phyloP scores from a whole-genome alignment of 495 filamentous ascomycete species.

The Lophiotrema nucula region DNA sequence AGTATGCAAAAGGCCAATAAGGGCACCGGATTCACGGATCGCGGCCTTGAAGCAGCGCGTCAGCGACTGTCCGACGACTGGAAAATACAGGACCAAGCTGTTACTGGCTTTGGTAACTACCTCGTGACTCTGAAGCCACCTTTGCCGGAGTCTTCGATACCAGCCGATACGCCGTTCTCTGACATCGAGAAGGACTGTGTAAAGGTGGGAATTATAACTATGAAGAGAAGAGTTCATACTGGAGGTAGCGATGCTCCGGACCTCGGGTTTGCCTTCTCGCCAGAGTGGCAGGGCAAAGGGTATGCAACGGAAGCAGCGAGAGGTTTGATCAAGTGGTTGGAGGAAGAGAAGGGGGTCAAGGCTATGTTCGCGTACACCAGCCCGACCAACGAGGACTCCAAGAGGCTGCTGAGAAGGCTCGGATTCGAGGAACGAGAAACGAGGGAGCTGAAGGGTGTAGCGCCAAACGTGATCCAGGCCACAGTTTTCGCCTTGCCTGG shows the following conservation, averaged over 20 bases:
- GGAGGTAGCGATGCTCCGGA: constrained; percentile 40
- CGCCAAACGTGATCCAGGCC: constrained; percentile 11
- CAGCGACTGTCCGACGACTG: too few relatives aligned
- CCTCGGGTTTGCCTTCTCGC: constrained; percentile 42
- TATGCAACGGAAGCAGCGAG: constrained; percentile 44
- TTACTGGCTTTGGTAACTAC: too few relatives aligned
- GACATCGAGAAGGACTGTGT: not conserved
- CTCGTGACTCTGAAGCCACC: too few relatives aligned
- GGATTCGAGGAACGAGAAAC: constrained; percentile 39
- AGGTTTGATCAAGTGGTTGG: constrained; percentile 38
- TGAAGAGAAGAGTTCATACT: constrained; percentile 25
- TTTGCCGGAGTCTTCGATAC: too few relatives aligned
- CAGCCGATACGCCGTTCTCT: too few relatives aligned
- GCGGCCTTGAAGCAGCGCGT: too few relatives aligned
- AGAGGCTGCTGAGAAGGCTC: constrained; percentile 40
- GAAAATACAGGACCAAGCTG: too few relatives aligned
- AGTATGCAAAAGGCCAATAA: too few relatives aligned
- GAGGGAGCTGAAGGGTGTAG: constrained; percentile 37
- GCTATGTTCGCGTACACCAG: constrained; percentile 30
- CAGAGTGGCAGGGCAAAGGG: constrained; percentile 40
- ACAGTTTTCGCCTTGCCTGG: too few relatives aligned
- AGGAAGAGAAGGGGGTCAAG: constrained; percentile 26
- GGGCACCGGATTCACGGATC: too few relatives aligned
- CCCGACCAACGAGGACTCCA: constrained; percentile 33
- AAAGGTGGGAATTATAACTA: not conserved